Percentiles rank a stretch among this genome's conserved stretches.
Conservation (phyloP, 495 filamentous ascomycete species). For the Aspergillus ostianus region DNA sequence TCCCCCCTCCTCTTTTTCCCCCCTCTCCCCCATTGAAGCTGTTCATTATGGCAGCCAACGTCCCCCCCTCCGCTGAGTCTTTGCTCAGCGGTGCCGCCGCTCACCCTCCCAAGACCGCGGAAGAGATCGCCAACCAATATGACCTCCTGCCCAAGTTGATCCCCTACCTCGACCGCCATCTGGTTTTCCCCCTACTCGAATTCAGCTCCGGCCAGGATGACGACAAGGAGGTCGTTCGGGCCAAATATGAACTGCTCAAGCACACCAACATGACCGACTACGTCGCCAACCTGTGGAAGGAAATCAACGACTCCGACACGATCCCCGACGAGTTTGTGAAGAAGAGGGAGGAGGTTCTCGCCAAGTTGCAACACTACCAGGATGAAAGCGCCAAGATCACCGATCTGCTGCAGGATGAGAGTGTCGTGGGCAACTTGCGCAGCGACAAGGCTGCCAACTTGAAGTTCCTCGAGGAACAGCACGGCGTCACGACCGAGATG, state of each 20-base stretch:
- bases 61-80: constrained; percentile 50
- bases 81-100: constrained; percentile 54
- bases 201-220: constrained; percentile 64
- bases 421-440: constrained; percentile 81
- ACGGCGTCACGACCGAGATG: constrained; percentile 90
- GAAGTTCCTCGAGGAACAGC: constrained; percentile 90
- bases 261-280: constrained; percentile 98
- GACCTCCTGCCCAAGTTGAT: constrained; percentile 88
- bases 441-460: constrained; percentile 97
- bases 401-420: constrained; percentile 77
- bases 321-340: constrained; percentile 80
- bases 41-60: constrained; percentile 65
- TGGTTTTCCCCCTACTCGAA: constrained; percentile 91
- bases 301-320: constrained; percentile 76
- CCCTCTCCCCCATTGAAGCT: constrained; percentile 18
- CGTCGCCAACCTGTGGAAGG: constrained; percentile 80
- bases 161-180: constrained; percentile 89
- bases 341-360: constrained; percentile 84
- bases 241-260: constrained; percentile 90
- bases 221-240: constrained; percentile 67
- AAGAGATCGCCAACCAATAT: constrained; percentile 63
- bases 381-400: constrained; percentile 83
- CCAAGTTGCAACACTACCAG: constrained; percentile 73
- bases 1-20: constrained; percentile 13
- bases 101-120: constrained; percentile 44